Base-by-base conservation (phyloP, 1,139 yeast species). In the Debaryomyces psychrophilus region DNA sequence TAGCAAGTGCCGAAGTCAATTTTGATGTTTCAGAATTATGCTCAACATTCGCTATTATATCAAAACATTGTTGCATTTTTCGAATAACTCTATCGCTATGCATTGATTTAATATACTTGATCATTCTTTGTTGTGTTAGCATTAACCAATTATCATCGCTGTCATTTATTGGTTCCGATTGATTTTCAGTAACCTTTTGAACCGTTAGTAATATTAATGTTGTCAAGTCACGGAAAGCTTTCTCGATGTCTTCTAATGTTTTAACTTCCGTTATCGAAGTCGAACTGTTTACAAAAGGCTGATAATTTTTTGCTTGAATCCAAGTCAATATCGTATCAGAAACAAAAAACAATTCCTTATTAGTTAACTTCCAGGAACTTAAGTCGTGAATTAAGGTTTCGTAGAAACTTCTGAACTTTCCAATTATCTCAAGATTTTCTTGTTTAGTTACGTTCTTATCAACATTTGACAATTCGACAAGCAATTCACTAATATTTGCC, bases 111-210 rank as follows among this genome's bases (percentile, higher is more conserved):
- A 71, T 55, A 46, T 74, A 68, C 18, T 58, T 59, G 52, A 64
- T 31, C 2, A 82, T 54, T 43, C 75, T 71, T 44, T 71, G 72
- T 52, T 84, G 87, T 2, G 82, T 57, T 1, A 59, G 49, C 8
- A 71, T 62, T 34, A 87, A 71, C 95, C 96, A 87, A n/a, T 73
- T 69, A 50, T 85, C 87, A 37, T 77, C 81, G 8, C 80, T 87
- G 40, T 71, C 79, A 1, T 64, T 55, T 2, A 81, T 56, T 8
- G 62, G 58, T 8, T 60, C 67, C 1, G 55, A 55, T 40, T 61
- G 69, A 37, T 69, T 62, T 28, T 68, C 67, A 11, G 81, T 59
- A 2, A 67, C 61, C 50, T 80, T 79, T 65, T 90, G 97, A 52
- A 87, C 78, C 0, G 86, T 76, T 36, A 90, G 73, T 47, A 90